These are phyloP conservation scores for Trametes villosa DNA, from an alignment of 768 basidiomycete species.

Conservation along the genomic window DNA sequence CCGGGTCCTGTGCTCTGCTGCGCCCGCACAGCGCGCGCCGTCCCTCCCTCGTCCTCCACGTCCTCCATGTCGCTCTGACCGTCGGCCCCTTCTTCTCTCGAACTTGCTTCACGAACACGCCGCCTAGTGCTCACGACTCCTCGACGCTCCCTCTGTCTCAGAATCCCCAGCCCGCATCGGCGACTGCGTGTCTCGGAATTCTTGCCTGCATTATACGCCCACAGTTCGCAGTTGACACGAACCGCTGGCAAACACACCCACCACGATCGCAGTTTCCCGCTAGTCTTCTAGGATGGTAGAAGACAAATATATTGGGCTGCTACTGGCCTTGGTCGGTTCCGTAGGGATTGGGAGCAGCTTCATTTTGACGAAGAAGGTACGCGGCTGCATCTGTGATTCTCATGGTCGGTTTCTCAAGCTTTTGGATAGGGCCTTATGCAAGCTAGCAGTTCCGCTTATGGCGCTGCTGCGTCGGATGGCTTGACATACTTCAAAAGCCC, in stretches of 20 bases:
- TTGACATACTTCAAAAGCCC: conserved; percentile 87
- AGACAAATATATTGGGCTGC: conserved; percentile 95
- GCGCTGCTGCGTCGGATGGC: conserved; percentile 73
- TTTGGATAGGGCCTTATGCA: conserved; percentile 85
- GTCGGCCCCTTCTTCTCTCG: not conserved
- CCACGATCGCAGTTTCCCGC: not conserved
- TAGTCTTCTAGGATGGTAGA: conserved; percentile 60
- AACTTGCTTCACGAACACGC: conserved; percentile 1
- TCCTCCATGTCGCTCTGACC: conserved; percentile 3
- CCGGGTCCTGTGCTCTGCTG: not conserved
- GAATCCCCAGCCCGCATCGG: not conserved
- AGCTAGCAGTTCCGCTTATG: conserved; percentile 67
- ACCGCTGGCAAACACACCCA: not conserved
- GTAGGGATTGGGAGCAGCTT: conserved; percentile 93
- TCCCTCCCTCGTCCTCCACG: conserved; percentile 7
- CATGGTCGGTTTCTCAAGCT: not conserved
- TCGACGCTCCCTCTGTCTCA: not conserved
- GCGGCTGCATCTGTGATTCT: conserved; percentile 15
- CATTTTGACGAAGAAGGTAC: conserved; percentile 98
- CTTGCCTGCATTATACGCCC: not conserved
- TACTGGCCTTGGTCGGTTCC: conserved; percentile 83
- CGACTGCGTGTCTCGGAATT: not conserved
- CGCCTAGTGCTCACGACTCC: not conserved
- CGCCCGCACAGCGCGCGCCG: not conserved
- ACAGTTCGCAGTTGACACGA: not conserved